Percentiles rank a stretch among this genome's conserved stretches.
Evolutionary conservation across 441 rosid species (phyloP).

Genomic region (Populus hybrid): DNA sequence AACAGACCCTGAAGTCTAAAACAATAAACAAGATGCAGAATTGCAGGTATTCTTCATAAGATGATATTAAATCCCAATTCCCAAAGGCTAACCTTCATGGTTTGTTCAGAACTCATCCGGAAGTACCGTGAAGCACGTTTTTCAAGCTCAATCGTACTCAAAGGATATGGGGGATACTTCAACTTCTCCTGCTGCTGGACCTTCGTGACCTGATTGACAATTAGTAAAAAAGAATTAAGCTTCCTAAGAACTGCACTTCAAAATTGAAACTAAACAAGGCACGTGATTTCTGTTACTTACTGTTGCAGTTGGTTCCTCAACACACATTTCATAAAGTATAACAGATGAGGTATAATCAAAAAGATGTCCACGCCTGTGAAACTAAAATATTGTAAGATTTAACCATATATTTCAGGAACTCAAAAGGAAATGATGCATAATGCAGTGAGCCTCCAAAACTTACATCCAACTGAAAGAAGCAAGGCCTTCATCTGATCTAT

Average conservation of each 20-base stretch:
- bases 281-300: conserved; percentile 45
- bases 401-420: conserved; percentile 9
- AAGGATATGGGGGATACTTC: conserved; percentile 89
- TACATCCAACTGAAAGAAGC: conserved; percentile 90
- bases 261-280: conserved; percentile 18
- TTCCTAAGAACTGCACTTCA: conserved; percentile 18
- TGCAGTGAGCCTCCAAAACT: conserved; percentile 20
- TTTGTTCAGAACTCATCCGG: conserved; percentile 92
- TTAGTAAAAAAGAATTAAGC: conserved; percentile 6
- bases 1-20: neutral
- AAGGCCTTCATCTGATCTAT: conserved; percentile 68
- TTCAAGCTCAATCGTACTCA: conserved; percentile 94
- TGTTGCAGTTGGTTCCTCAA: conserved; percentile 78
- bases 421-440: conserved; percentile 4
- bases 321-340: conserved; percentile 88
- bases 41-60: neutral
- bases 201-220: conserved; percentile 59
- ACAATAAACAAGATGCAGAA: conserved; percentile 1
- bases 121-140: conserved; percentile 96
- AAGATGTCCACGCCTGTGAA: conserved; percentile 90
- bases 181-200: conserved; percentile 75
- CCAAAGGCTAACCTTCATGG: conserved; percentile 69
- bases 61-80: neutral
- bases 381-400: conserved; percentile 19
- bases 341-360: conserved; percentile 81